Evolutionary conservation across 192 early-diverging fungal species (phyloP).

Genomic region (Coemansia sp.): DNA sequence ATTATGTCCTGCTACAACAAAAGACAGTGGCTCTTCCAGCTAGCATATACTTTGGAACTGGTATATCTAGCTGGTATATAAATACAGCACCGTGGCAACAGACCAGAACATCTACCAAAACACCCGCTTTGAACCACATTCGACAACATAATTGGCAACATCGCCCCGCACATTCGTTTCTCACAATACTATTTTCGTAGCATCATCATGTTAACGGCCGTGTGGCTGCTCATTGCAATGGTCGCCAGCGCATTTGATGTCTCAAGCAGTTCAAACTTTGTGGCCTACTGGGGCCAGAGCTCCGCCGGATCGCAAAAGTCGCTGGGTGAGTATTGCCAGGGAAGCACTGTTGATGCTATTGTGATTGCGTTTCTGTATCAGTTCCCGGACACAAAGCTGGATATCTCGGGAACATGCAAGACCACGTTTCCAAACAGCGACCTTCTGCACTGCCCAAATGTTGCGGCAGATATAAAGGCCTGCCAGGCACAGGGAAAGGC

Average conservation of each 20-base stretch:
- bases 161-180: neutral
- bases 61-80: neutral
- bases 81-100: neutral
- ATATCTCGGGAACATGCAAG: conserved; percentile 58
- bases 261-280: conserved; percentile 44
- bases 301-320: conserved; percentile 50
- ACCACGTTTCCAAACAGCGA: conserved; percentile 55
- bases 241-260: conserved; percentile 18
- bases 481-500: conserved; percentile 67
- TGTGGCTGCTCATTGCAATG: neutral
- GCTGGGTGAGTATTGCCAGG: conserved; percentile 60
- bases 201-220: neutral
- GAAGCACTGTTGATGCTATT: conserved; percentile 59
- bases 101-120: neutral
- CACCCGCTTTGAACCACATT: neutral
- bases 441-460: conserved; percentile 58
- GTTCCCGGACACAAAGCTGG: conserved; percentile 58
- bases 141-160: neutral
- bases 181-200: neutral
- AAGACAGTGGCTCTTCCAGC: neutral
- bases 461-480: conserved; percentile 62
- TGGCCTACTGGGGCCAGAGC: conserved; percentile 53
- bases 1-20: neutral
- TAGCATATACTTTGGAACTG: neutral
- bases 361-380: conserved; percentile 61